Conservation (phyloP, 208 protist genomes). For the Wallacemonas collosoma region DNA sequence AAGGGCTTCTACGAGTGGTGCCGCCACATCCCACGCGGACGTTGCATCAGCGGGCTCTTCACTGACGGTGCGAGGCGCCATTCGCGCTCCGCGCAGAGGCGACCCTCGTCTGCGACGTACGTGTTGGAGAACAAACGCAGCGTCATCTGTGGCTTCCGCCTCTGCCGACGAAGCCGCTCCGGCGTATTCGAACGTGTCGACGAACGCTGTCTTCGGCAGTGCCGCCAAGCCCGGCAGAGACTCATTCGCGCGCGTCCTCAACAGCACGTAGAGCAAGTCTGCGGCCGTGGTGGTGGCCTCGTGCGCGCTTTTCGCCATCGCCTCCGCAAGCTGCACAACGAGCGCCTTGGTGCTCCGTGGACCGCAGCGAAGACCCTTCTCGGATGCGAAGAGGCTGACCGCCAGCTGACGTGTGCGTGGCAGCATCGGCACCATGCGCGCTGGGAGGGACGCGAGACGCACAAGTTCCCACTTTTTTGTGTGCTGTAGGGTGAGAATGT, state of each 20-base stretch:
- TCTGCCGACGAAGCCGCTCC: neutral
- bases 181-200: conserved; percentile 18
- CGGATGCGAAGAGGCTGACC: conserved; percentile 50
- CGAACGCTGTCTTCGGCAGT: conserved; percentile 49
- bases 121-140: neutral
- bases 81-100: neutral
- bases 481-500: conserved; percentile 76
- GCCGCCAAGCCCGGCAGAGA: conserved; percentile 30
- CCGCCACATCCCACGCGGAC: too few relatives aligned
- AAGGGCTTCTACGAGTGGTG: too few relatives aligned
- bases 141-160: neutral
- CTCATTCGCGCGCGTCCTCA: conserved; percentile 65
- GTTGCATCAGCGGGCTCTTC: neutral
- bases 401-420: conserved; percentile 66
- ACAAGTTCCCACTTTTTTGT: conserved; percentile 82
- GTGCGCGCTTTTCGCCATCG: neutral
- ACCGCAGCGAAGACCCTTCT: conserved; percentile 78
- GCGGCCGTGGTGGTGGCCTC: conserved; percentile 22
- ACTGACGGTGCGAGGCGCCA: neutral
- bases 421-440: conserved; percentile 26
- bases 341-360: conserved; percentile 65
- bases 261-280: conserved; percentile 58
- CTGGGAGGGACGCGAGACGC: conserved; percentile 28
- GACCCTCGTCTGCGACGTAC: neutral
- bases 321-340: conserved; percentile 23